A percentile compares a stretch with the other conserved stretches of the same genome.
These are phyloP conservation scores for Chlamydomonas schloesseri DNA, from an alignment of 139 green algal genomes.

Conservation along the genomic window DNA sequence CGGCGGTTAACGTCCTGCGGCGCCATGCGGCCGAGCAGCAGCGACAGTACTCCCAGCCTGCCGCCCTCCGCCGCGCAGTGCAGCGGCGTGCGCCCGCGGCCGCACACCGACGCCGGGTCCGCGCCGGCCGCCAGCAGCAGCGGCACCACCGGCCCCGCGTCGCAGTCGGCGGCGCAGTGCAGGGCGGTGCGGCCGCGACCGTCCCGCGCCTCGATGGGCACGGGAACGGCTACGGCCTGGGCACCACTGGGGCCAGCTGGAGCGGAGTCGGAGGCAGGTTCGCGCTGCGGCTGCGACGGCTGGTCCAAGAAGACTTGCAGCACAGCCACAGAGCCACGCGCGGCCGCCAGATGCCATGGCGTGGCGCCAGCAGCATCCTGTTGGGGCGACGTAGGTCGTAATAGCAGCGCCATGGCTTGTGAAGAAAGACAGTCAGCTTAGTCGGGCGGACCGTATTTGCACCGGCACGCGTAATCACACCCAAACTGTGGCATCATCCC, in stretches of 20 bases:
- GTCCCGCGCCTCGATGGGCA: constrained; percentile 24
- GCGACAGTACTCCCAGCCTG: background rate
- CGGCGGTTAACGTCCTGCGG: constrained; percentile 2
- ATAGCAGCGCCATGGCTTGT: too few species aligned
- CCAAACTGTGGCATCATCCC: too few species aligned
- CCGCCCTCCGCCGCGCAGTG: background rate
- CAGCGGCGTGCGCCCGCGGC: background rate
- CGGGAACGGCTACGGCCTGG: background rate
- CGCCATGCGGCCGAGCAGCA: background rate
- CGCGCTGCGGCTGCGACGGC: too few species aligned
- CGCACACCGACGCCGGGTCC: background rate
- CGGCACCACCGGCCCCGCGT: background rate
- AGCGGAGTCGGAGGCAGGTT: too few species aligned
- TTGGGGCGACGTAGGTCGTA: too few species aligned
- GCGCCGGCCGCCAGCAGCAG: constrained; percentile 8
- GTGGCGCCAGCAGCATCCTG: constrained; percentile 15
- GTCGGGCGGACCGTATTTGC: too few species aligned
- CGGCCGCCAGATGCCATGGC: constrained; percentile 27
- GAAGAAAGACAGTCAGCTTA: too few species aligned
- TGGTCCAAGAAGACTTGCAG: constrained; percentile 26
- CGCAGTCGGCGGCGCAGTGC: background rate
- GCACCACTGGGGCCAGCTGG: background rate
- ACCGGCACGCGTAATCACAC: too few species aligned
- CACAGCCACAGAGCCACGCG: background rate
- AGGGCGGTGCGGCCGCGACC: background rate